Base-by-base conservation (phyloP, 352 stramenopile species). In the Globisporangium canariense region DNA sequence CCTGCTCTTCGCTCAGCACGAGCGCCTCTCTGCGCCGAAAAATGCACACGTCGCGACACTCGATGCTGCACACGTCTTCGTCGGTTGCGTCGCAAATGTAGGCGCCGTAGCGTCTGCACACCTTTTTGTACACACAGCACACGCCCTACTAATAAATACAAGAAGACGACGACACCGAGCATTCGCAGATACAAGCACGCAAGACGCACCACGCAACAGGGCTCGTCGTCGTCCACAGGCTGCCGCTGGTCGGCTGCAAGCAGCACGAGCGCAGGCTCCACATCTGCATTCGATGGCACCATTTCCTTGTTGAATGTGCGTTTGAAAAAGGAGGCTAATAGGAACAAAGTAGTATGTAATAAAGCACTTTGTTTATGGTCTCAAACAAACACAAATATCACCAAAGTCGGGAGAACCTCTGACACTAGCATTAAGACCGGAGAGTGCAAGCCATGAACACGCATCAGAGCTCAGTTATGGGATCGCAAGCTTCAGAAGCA, bases 1-100 rank as follows among this genome's bases (percentile, higher is more conserved):
- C 50, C 2, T 65, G 60, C 55, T 25, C n/a, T 10, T 8, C 25
- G 4, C 36, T 10, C 30, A 56, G 55, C 60, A 57, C 5, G n/a
- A 2, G 47, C 18, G 54, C 49, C 30, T 62, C 52, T 18, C 52
- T 49, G 2, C 66, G 28, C 52, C 72, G 69, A 4, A 60, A 45
- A 0, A 76, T 52, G 51, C 75, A 86, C 7, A 77, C 11, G 45
- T 91, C 75, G 20, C 85, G 81, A 58, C 85, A 94, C 62, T 94
- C 77, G 7, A 94, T 56, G 65, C 81, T 92, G 67, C 87, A 96
- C 13, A 96, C 87, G 71, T 96, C 83, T 60, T 94, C 74, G 46
- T 94, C 80, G 0, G 87, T 96, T 28, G 66, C 72, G 56, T 96
- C 87, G 58, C 87, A 94, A 53, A 94, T 71, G 59, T 93, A 96